These are phyloP conservation scores for Cyberlindnera americana DNA, from an alignment of 805 yeast species.

Conservation along the genomic window DNA sequence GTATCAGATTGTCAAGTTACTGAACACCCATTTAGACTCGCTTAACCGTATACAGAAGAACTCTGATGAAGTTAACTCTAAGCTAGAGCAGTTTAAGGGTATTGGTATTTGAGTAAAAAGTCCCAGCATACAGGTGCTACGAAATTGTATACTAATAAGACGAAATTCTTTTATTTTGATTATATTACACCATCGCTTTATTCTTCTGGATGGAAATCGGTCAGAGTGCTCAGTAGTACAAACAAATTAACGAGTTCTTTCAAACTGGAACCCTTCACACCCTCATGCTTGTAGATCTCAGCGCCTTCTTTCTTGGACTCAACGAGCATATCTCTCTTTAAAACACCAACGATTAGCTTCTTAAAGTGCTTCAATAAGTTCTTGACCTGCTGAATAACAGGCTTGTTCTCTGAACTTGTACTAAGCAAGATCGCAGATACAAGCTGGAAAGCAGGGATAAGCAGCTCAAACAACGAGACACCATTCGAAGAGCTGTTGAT, in stretches of 20 bases:
- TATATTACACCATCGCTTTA: conserved; percentile 2
- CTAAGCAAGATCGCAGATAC: conserved; percentile 64
- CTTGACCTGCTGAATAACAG: conserved; percentile 51
- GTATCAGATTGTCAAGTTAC: conserved; percentile 70
- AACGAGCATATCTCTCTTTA: conserved; percentile 51
- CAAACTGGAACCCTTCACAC: conserved; percentile 35
- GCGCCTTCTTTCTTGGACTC: conserved; percentile 27
- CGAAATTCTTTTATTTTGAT: neutral
- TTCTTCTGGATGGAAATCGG: conserved; percentile 38
- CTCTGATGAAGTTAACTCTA: conserved; percentile 63
- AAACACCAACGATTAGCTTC: conserved; percentile 54
- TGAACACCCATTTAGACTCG: conserved; percentile 87
- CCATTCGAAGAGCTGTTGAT: conserved; percentile 29
- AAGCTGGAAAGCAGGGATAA: conserved; percentile 72
- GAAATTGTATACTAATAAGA: neutral
- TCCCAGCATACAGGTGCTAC: neutral
- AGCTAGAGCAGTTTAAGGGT: conserved; percentile 41
- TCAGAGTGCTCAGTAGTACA: conserved; percentile 49
- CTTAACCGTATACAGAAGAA: conserved; percentile 81
- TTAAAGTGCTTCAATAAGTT: conserved; percentile 49
- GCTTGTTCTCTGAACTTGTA: conserved; percentile 71
- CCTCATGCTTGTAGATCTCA: conserved; percentile 28
- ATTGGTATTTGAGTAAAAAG: conserved; percentile 18
- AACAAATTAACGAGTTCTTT: conserved; percentile 53
- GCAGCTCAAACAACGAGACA: conserved; percentile 60